Evolutionary conservation across 202 grass and related monocot species (phyloP).

Genomic region (Digitaria exilis): DNA sequence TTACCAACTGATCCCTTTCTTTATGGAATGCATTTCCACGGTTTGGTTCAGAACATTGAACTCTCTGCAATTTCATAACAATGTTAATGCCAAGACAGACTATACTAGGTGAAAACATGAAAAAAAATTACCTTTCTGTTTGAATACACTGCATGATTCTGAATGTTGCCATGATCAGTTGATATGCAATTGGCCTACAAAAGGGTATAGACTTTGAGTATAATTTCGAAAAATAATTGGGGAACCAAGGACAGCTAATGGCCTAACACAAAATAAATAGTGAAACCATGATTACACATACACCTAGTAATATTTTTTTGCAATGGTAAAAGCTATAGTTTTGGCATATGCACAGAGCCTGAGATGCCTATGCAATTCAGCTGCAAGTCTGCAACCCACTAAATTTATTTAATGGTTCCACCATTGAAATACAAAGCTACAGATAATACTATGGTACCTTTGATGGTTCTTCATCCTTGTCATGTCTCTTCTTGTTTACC

Average conservation of each 20-base stretch:
- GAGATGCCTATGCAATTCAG: no score
- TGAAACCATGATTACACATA: no score
- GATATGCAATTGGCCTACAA: background rate
- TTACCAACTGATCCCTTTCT: background rate
- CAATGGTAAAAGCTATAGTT: no score
- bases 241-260: no score
- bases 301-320: no score
- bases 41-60: background rate
- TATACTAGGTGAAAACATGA: background rate
- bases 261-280: no score
- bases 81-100: background rate
- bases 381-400: no score
- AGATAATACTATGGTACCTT: background rate
- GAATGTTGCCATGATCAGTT: background rate
- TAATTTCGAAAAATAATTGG: no score
- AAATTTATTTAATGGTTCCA: no score
- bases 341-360: no score
- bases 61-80: background rate
- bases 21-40: background rate
- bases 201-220: background rate
- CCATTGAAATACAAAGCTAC: background rate
- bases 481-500: background rate
- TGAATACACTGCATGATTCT: no score
- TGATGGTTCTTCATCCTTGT: background rate
- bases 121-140: conserved; percentile 22